Base-by-base conservation (phyloP, 352 stramenopile genomes). In the Phytophthora ohioensis region DNA sequence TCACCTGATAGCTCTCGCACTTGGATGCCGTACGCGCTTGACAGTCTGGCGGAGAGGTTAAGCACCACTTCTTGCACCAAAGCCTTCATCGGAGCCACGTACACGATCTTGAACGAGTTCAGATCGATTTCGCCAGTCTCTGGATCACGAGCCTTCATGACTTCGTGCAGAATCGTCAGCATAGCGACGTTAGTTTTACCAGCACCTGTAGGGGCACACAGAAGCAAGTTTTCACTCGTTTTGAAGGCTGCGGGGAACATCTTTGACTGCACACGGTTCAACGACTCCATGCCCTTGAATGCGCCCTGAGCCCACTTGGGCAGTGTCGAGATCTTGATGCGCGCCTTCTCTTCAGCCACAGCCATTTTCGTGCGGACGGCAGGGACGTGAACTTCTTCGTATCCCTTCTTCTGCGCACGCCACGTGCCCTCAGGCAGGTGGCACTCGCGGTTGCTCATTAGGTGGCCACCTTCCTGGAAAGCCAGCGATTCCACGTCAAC, bases 51-150 rank as follows among this genome's bases (percentile, higher is more conserved):
- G 15, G 87, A 94, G 59, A 99, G 97, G 67, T 99, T 99, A 27
- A 98, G 89, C 42, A 99, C 98, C 36, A 99, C 93, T 91, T 99
- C 98, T 85, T 99, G 98, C 5, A 99, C 98, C 13, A 99, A 83
- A 43, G 98, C 98, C 79, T 99, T 99, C 98, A 99, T 99, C 4
- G 98, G 98, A 27, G 98, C 98, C 39, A 99, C 97, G 63, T 99
- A 99, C 36, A 99, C 98, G 73, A 99, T 99, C 84, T 99, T 99
- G 79, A 99, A 99, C 15, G 92, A 90, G 41, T 97, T 92, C 17
- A 98, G 61, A 77, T 99, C 97, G 65, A 99, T 96, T 13, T 87
- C 80, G 5, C 95, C 91, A 17, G 90, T 92, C 21, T 91, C 77
- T 17, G 75, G 65, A 71, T 95, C 76, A 64, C 81, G 76, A 45